Conservation (phyloP, 257 asterid species). For the Solanum paucissectum region DNA sequence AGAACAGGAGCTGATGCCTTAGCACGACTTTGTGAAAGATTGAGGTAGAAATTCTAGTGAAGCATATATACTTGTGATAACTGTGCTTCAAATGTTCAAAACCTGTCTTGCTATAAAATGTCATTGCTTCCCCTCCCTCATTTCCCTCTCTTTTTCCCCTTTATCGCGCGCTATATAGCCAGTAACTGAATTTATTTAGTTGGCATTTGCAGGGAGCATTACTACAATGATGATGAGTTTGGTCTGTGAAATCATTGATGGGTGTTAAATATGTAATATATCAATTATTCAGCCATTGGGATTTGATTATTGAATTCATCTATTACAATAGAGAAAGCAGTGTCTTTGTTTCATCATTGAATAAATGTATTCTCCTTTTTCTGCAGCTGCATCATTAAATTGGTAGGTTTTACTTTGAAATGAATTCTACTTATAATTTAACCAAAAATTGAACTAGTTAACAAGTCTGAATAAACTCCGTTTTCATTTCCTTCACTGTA, state of each 20-base stretch:
- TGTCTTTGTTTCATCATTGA: neutral
- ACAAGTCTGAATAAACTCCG: neutral
- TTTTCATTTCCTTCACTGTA: neutral
- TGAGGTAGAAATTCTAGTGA: conserved; percentile 32
- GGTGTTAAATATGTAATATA: neutral
- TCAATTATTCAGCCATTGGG: neutral
- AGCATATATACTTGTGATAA: no score
- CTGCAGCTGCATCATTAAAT: neutral
- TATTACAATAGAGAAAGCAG: neutral
- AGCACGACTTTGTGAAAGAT: conserved; percentile 73
- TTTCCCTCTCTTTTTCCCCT: neutral
- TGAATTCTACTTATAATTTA: neutral
- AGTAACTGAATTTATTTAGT: neutral
- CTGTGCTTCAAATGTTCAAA: neutral
- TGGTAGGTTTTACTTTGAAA: neutral
- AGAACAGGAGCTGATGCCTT: conserved; percentile 83
- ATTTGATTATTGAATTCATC: neutral
- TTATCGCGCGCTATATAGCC: neutral
- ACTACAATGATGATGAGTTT: conserved; percentile 9
- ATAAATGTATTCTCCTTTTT: neutral
- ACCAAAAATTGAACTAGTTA: neutral
- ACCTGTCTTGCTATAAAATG: neutral
- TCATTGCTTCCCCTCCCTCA: neutral
- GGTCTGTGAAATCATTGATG: neutral
- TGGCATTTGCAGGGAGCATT: conserved; percentile 50